These are phyloP conservation scores for Botryosphaeria dothidea DNA, from an alignment of 2,329 filamentous ascomycete genomes.

Conservation along the genomic window DNA sequence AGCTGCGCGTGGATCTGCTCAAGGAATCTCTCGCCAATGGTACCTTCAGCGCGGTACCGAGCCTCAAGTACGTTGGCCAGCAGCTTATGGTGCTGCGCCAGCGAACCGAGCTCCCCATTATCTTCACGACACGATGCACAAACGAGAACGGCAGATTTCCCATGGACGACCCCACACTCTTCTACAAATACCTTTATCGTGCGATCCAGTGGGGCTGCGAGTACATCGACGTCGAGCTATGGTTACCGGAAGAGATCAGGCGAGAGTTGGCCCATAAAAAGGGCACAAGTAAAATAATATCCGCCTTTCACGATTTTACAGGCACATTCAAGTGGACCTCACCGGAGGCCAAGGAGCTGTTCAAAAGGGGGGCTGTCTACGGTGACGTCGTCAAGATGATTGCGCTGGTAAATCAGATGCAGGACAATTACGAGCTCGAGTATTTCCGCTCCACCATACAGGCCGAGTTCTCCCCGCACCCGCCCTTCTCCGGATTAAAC, in stretches of 20 bases:
- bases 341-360: conserved; percentile 68
- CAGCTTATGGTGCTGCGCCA: conserved; percentile 83
- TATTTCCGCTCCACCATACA: conserved; percentile 81
- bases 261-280: conserved; percentile 66
- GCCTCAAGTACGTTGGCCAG: conserved; percentile 79
- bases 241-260: conserved; percentile 77
- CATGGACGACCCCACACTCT: conserved; percentile 75
- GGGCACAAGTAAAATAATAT: conserved; percentile 82
- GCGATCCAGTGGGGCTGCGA: conserved; percentile 89
- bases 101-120: conserved; percentile 84
- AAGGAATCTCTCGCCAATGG: conserved; percentile 69
- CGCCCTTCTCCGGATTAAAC: conserved; percentile 79
- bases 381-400: conserved; percentile 93
- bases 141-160: conserved; percentile 82
- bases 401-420: conserved; percentile 75
- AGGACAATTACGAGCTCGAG: conserved; percentile 87
- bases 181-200: conserved; percentile 76
- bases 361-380: conserved; percentile 69
- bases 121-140: conserved; percentile 82
- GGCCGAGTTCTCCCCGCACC: conserved; percentile 63
- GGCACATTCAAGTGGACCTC: conserved; percentile 83
- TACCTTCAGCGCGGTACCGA: conserved; percentile 66
- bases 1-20: conserved; percentile 79
- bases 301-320: conserved; percentile 88
- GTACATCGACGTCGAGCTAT: conserved; percentile 86